Base-by-base conservation (phyloP, 2,329 filamentous ascomycete genomes). In the Diaporthe sp. region DNA sequence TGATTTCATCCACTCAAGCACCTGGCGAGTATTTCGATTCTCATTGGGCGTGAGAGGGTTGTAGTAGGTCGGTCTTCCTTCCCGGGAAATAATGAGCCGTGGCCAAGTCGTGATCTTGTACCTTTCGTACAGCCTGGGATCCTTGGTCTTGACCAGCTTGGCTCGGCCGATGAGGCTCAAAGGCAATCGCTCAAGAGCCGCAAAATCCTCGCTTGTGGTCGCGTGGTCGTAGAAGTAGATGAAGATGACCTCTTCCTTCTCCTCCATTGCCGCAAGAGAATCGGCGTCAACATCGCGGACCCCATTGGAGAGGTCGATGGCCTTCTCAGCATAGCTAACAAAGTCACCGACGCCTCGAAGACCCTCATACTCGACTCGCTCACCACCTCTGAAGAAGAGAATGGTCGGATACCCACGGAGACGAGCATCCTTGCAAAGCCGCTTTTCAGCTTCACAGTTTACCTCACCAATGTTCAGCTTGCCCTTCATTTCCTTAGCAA, bases 61-160 rank as follows among this genome's bases (percentile, higher is more conserved):
- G 83, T 97, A 99, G 84, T 98, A 98, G 1, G 92, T 96, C 52
- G 97, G 93, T 58, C 96, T 92, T 13, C 95, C 95, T 82, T 98
- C 95, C 74, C 97, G 90, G 17, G 95, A 94, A 4, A 98, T 97
- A 75, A 99, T 84, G 57, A 99, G 87, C 73, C 96, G 92, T n/a
- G 97, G 97, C 95, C 95, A 98, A 0, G 96, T 98, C 5, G 94
- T 96, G 80, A 99, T 97, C 88, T 97, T 98, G 89, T 96, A 99
- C 74, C 95, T 90, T 60, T 95, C 90, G 75, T 90, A 93, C 74
- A 99, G 87, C 71, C 88, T 89, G 19, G 91, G 88, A 80, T 97
- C 95, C 77, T 93, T 92, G 2, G 96, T 98, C 88, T 97, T 98
- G 79, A 76, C 96, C 70, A 99, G 87, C 82, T 94, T 97, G 38